phyloP scores from a whole-genome alignment of 768 basidiomycete species.

The Rhizopogon vinicolor region DNA sequence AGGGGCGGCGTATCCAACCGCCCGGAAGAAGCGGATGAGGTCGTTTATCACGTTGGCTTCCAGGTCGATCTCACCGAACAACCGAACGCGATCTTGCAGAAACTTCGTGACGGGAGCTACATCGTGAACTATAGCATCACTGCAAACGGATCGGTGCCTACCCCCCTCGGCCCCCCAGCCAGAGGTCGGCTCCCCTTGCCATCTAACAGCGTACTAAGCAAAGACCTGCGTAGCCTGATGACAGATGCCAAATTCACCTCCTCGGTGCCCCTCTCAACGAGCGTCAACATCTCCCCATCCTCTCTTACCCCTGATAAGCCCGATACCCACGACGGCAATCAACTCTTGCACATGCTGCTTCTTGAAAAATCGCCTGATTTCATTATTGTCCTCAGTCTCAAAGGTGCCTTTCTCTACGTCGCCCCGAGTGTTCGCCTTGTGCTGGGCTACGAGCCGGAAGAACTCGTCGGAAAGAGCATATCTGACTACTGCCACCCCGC shows the following conservation, averaged over 20 bases:
- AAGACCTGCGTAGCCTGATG: slow-evolving; percentile 47
- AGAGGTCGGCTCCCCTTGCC: slow-evolving; percentile 6
- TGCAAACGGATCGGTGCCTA: slow-evolving; percentile 1
- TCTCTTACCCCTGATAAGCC: slow-evolving; percentile 10
- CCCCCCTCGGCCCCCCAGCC: slow-evolving; percentile 13
- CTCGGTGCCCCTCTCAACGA: slow-evolving; percentile 41
- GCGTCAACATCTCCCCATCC: slow-evolving; percentile 29
- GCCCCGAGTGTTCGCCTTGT: slow-evolving; percentile 75
- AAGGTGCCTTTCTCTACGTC: slow-evolving; percentile 90
- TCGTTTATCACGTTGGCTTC: slow-evolving; percentile 90
- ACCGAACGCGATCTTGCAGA: slow-evolving; percentile 78
- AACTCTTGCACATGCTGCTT: slow-evolving; percentile 53
- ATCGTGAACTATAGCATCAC: slow-evolving; percentile 51
- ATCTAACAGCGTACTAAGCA: slow-evolving; percentile 35
- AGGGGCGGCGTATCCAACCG: slow-evolving; percentile 47
- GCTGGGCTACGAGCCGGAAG: slow-evolving; percentile 82
- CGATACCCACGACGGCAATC: slow-evolving; percentile 33
- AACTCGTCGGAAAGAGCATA: slow-evolving; percentile 76
- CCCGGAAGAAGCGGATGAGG: slow-evolving; percentile 58
- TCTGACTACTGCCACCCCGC: slow-evolving; percentile 84
- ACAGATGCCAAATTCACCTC: slow-evolving; percentile 42
- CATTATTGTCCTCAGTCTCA: slow-evolving; percentile 86
- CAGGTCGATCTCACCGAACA: slow-evolving; percentile 91
- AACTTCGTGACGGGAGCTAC: slow-evolving; percentile 75
- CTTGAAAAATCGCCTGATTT: slow-evolving; percentile 72